Conservation (phyloP, 129 eudicot genomes). For the Helichrysum umbraculigerum region DNA sequence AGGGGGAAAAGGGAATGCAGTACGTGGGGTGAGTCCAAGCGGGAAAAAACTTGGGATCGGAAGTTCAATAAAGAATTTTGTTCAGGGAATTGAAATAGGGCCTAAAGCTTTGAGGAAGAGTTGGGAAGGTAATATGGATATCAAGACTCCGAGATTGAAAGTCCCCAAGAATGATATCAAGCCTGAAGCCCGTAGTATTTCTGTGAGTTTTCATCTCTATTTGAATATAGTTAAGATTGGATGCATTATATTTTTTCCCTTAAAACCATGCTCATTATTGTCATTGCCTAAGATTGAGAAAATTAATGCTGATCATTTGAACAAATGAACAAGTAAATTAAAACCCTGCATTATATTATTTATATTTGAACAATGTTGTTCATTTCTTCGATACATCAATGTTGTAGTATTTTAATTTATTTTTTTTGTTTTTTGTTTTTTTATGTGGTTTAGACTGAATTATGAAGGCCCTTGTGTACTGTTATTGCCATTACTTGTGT, state of each 20-base stretch:
- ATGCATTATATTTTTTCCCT: neutral
- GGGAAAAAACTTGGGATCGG: slow-evolving; percentile 49
- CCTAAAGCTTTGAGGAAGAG: slow-evolving; percentile 93
- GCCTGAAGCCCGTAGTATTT: slow-evolving; percentile 58
- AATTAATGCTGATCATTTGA: neutral
- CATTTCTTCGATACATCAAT: neutral
- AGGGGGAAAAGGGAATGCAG: slow-evolving; percentile 52
- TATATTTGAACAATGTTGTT: neutral
- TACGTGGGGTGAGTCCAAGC: slow-evolving; percentile 49
- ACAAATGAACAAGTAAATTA: too few species aligned
- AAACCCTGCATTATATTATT: too few species aligned
- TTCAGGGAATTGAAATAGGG: slow-evolving; percentile 71
- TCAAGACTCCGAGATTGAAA: slow-evolving; percentile 66
- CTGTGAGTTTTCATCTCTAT: slow-evolving; percentile 55
- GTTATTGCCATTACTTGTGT: neutral
- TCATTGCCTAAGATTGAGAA: neutral
- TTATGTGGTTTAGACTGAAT: neutral
- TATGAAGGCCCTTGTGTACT: neutral
- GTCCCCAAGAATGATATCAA: slow-evolving; percentile 50
- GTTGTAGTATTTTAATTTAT: neutral
- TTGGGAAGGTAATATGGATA: slow-evolving; percentile 95
- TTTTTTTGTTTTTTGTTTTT: neutral
- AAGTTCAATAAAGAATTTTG: slow-evolving; percentile 60
- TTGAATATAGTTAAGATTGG: slow-evolving; percentile 6
- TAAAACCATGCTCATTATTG: neutral